Conservation (phyloP, 345 rosid genomes). For the Citrus unshiu region DNA sequence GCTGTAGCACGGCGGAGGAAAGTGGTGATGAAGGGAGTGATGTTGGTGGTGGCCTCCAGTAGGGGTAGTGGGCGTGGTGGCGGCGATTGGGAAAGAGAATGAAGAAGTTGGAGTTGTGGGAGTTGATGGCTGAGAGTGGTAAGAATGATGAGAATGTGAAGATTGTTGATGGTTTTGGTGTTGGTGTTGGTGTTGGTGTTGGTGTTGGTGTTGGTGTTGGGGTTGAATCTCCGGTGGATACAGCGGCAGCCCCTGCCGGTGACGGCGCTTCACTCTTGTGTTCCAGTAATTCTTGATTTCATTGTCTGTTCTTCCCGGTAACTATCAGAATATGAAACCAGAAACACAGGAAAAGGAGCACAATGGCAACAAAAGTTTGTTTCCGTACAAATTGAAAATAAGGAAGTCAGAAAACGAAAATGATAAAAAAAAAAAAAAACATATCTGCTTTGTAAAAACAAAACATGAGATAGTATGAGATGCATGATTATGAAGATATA, state of each 20-base stretch:
- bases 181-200: too few species aligned
- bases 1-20: conserved; percentile 21
- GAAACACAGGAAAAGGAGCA: not conserved
- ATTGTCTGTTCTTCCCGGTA: conserved; percentile 75
- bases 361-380: not conserved
- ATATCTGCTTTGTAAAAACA: too few species aligned
- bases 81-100: conserved; percentile 27
- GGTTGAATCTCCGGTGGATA: conserved; percentile 52
- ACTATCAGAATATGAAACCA: conserved; percentile 16
- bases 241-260: conserved; percentile 62
- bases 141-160: not conserved
- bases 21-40: conserved; percentile 11
- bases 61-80: conserved; percentile 17
- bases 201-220: not conserved
- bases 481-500: not conserved
- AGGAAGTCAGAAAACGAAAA: not conserved
- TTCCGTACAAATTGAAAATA: not conserved
- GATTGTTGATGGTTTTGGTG: not conserved
- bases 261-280: conserved; percentile 60
- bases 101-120: conserved; percentile 35
- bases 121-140: conserved; percentile 19
- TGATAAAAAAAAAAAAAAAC: not conserved
- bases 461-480: not conserved
- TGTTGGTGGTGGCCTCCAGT: conserved; percentile 12
- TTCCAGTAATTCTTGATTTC: conserved; percentile 81